A percentile compares a stretch with the other conserved stretches of the same genome.
Evolutionary conservation across 1,284 basidiomycete genomes (phyloP).

Genomic region (Heterobasidion occidentale): DNA sequence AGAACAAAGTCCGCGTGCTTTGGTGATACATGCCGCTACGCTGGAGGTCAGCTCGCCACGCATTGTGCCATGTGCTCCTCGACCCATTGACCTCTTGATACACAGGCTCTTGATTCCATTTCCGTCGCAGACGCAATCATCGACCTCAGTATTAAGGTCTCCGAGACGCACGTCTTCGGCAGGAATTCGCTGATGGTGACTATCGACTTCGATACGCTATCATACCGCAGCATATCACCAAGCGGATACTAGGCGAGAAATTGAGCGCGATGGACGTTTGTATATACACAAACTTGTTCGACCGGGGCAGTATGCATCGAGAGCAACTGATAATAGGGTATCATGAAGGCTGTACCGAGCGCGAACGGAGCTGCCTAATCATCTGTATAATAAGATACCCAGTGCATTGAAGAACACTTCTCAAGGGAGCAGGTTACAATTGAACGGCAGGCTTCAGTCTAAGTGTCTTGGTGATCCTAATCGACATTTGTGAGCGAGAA

Average conservation of each 20-base stretch:
- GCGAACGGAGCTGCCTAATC: no score
- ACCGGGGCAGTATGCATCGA: no score
- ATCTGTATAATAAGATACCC: no score
- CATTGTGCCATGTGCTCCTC: neutral
- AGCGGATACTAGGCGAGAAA: constrained; percentile 30
- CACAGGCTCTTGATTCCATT: constrained; percentile 38
- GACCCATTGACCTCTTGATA: neutral
- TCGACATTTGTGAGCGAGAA: no score
- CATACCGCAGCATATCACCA: constrained; percentile 41
- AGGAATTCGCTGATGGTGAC: constrained; percentile 20
- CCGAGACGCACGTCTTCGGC: constrained; percentile 21
- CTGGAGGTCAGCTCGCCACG: constrained; percentile 16
- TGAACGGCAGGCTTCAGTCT: no score
- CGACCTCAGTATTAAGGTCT: constrained; percentile 27
- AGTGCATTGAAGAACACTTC: no score
- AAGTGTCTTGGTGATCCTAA: no score
- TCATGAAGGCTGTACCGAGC: no score
- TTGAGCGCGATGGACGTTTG: constrained; percentile 24
- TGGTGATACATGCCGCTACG: constrained; percentile 22
- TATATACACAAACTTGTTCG: constrained; percentile 12
- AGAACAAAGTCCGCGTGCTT: constrained; percentile 18
- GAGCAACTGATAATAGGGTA: no score
- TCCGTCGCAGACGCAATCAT: constrained; percentile 34
- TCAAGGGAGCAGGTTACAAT: no score
- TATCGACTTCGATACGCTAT: constrained; percentile 25